Evolutionary conservation across 108 stramenopile genomes (phyloP).

Genomic region (Cyclostephanos invisitatus): DNA sequence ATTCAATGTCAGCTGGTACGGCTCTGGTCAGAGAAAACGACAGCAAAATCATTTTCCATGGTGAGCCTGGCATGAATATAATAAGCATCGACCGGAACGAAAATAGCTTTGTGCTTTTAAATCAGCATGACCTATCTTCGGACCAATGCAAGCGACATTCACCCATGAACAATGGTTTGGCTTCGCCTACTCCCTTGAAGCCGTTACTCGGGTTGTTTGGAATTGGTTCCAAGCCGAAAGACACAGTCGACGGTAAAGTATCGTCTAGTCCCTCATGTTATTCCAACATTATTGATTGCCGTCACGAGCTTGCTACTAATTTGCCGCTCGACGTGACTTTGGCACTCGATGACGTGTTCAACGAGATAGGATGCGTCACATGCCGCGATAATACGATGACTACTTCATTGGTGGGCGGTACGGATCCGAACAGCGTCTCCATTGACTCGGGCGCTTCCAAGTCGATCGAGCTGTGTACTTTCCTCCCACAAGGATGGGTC

Average conservation of each 20-base stretch:
- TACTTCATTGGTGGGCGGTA: background rate
- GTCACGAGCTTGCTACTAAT: slow-evolving; percentile 64
- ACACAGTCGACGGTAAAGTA: slow-evolving; percentile 6
- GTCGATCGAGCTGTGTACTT: slow-evolving; percentile 65
- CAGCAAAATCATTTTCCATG: slow-evolving; percentile 22
- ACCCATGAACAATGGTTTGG: background rate
- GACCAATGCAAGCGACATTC: slow-evolving; percentile 29
- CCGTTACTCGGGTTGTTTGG: slow-evolving; percentile 39
- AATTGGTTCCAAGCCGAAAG: slow-evolving; percentile 35
- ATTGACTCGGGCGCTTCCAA: background rate
- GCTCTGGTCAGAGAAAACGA: slow-evolving; percentile 13
- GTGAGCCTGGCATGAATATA: slow-evolving; percentile 58
- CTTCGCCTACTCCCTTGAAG: slow-evolving; percentile 9
- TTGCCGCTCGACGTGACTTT: slow-evolving; percentile 64
- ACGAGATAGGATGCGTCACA: slow-evolving; percentile 52
- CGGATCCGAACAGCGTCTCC: background rate
- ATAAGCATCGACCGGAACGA: slow-evolving; percentile 57
- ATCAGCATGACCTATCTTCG: slow-evolving; percentile 49
- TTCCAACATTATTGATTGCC: slow-evolving; percentile 54
- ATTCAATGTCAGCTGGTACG: slow-evolving; percentile 17
- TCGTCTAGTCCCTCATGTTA: background rate
- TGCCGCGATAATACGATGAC: slow-evolving; percentile 6
- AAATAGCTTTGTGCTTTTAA: slow-evolving; percentile 52
- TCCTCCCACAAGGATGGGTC: slow-evolving; percentile 69
- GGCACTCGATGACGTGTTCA: slow-evolving; percentile 79